These are phyloP conservation scores for Trichophyton equinum DNA, from an alignment of 2,329 filamentous ascomycete genomes.

Conservation along the genomic window DNA sequence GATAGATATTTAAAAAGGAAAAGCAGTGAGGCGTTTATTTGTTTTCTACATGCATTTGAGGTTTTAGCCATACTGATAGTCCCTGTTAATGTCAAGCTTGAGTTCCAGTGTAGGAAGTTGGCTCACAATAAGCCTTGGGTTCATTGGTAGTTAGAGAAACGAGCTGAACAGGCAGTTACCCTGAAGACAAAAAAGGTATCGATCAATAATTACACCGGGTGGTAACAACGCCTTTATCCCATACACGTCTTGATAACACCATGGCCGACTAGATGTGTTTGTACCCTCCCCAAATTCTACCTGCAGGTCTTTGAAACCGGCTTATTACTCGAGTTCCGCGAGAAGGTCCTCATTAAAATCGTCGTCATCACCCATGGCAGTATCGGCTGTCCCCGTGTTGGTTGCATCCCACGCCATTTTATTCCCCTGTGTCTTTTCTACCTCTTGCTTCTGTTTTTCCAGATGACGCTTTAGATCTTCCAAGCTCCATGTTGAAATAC, in stretches of 20 bases:
- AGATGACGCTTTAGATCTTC: constrained; percentile 61
- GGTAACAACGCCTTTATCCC: not conserved
- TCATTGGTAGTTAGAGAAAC: too few species aligned
- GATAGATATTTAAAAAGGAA: constrained; percentile 17
- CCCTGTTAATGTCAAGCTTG: not conserved
- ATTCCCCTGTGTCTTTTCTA: constrained; percentile 56
- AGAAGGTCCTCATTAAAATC: constrained; percentile 34
- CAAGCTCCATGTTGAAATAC: constrained; percentile 82
- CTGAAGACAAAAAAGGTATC: too few species aligned
- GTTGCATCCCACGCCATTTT: constrained; percentile 13
- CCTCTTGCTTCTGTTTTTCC: constrained; percentile 56
- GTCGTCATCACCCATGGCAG: constrained; percentile 18
- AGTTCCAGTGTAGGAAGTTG: not conserved
- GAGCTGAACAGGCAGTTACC: too few species aligned
- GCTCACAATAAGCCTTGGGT: too few species aligned
- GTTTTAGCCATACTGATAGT: not conserved
- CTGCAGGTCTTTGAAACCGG: not conserved
- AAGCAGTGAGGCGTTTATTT: not conserved
- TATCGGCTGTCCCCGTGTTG: not conserved
- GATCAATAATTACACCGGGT: not conserved
- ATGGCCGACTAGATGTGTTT: not conserved
- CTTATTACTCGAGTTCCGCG: constrained; percentile 16
- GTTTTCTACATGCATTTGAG: not conserved
- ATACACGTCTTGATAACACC: not conserved
- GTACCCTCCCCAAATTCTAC: not conserved